Evolutionary conservation across 1,139 yeast species (phyloP), one percentile per base, ranked within the genome.

Genomic region (Geotrichum siamense): DNA sequence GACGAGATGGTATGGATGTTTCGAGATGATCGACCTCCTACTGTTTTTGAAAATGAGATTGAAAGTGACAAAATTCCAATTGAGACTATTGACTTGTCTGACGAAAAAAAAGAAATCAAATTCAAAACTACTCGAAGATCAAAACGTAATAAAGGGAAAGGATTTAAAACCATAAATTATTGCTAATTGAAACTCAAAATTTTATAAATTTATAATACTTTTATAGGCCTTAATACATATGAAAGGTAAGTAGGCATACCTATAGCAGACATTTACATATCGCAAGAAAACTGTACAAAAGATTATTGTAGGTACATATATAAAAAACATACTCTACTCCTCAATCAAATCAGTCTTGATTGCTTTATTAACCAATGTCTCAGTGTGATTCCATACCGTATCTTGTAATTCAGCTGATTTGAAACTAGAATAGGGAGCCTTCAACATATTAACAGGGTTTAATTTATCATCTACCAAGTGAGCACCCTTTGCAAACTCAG

Each of bases 351-450:
- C 45, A 15, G 26, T 36, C 13, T 32, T 29, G 23, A 30, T 31
- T 17, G 52, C 55, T 1, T 40, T 27, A 21, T 47, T 41, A 33
- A 54, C 53, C 37, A 49, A 36, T 20, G 53, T 54, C 47, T 55
- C 54, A 10, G 60, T 55, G 33, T 57, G 61, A 12, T 46, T 38
- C 61, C 61, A 58, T 12, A 55, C 53, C 42, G 42, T 52, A 15
- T 58, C 59, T 46, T 55, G 59, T 15, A 53, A 51, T 21, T 47
- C 44, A 2, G 48, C 21, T 17, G 55, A 31, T n/a, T n/a, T n/a
- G 13, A 30, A 44, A 36, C 42, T 52, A 15, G 52, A 51, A 38
- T 51, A 49, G 5, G 40, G 30, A 30, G 43, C 45, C 12, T 41
- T 32, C 31, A 41, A 47, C 23, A 39, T 51, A 36, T 36, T 41